Percentiles rank a stretch among this genome's conserved stretches.
These are phyloP conservation scores for Sporisorium exsertum DNA, from an alignment of 1,284 basidiomycete genomes.

Conservation along the genomic window DNA sequence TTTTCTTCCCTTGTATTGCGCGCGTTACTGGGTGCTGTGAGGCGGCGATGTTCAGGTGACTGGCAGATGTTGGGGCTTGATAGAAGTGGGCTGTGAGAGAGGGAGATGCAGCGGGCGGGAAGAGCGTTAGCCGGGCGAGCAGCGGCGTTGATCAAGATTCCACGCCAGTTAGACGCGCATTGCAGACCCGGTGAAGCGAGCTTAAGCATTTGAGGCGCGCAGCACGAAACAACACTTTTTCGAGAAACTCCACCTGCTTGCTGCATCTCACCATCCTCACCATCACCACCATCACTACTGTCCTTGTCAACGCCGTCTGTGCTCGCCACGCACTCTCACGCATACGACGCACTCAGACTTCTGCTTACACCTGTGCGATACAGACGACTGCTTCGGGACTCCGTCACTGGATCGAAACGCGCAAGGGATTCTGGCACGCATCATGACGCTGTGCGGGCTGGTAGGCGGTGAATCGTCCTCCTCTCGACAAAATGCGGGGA, in stretches of 20 bases:
- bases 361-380: too few species aligned
- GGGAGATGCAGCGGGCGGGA: not conserved
- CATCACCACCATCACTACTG: not conserved
- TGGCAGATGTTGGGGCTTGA: not conserved
- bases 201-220: slow-evolving; percentile 8
- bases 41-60: not conserved
- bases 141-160: slow-evolving; percentile 17
- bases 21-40: not conserved
- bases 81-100: not conserved
- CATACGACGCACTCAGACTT: not conserved
- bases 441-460: slow-evolving; percentile 29
- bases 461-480: not conserved
- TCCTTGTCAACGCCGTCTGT: not conserved
- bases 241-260: not conserved
- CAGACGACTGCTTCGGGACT: too few species aligned
- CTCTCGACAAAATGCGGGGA: not conserved
- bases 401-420: too few species aligned
- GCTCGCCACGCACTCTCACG: not conserved
- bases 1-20: not conserved
- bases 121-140: too few species aligned
- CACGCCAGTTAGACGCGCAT: not conserved
- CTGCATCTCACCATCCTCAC: not conserved
- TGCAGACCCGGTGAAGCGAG: too few species aligned
- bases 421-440: not conserved
- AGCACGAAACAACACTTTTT: slow-evolving; percentile 9